Base-by-base conservation (phyloP, 23 red algal genomes). In the Cyanidiococcus yangmingshanensis region DNA sequence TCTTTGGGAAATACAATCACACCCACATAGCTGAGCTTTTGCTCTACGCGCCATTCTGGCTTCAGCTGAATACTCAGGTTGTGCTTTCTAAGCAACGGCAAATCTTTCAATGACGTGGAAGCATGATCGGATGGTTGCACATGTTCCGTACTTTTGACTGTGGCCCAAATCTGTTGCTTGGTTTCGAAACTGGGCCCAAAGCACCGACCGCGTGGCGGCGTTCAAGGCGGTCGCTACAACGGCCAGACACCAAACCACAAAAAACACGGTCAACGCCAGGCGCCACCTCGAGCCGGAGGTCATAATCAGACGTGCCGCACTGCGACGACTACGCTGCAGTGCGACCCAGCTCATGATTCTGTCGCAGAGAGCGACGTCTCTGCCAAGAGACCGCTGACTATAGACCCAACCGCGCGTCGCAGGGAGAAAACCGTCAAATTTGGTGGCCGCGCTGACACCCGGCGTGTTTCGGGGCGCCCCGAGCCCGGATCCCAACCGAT, bases 41-140 rank as follows among this genome's bases (percentile, higher is more conserved):
- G 63, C 63, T 71, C 63, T 29, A 71, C 63, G 15, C 63, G 63
- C 63, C 63, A 71, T 30, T 71, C 63, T 35, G 63, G 63, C 32
- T 25, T 25, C 32, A 71, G 32, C 27, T 35, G 7, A 7, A 71
- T 12, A 7, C n/a, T 71, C 12, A 32, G 15, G 32, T 71, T 71
- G 45, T 54, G 45, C 45, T 54, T 54, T 54, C n/a, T n/a, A n/a
- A n/a, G n/a, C n/a, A n/a, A n/a, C n/a, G n/a, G n/a, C n/a, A n/a
- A n/a, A n/a, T n/a, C n/a, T n/a, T n/a, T n/a, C n/a, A n/a, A n/a
- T n/a, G n/a, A n/a, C n/a, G n/a, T n/a, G n/a, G n/a, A n/a, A n/a
- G n/a, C n/a, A n/a, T n/a, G n/a, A n/a, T n/a, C n/a, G n/a, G n/a
- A n/a, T n/a, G n/a, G n/a, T n/a, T n/a, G n/a, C n/a, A n/a, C n/a